These are phyloP conservation scores for Parietaria judaica DNA, from an alignment of 306 rosid species.

Conservation along the genomic window DNA sequence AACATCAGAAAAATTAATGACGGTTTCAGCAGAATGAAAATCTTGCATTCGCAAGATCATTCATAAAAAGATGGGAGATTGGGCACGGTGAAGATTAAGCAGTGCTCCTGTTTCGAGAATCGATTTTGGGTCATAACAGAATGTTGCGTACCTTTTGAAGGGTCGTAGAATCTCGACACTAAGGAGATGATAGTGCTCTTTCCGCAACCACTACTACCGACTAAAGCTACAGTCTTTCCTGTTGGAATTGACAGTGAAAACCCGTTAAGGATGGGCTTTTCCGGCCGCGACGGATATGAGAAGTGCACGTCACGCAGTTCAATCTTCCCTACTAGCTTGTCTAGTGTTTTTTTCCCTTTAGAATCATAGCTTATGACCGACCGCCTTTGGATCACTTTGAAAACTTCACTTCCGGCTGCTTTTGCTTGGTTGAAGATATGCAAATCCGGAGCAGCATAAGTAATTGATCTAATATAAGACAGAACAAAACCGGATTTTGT, in stretches of 20 bases:
- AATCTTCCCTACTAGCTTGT: conserved; percentile 41
- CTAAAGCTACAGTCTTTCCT: conserved; percentile 69
- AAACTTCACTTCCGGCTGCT: conserved; percentile 81
- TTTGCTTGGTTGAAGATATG: conserved; percentile 83
- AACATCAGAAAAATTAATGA: no score
- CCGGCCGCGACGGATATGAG: conserved; percentile 70
- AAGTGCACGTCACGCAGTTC: conserved; percentile 47
- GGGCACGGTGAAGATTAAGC: no score
- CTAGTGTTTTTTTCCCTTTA: conserved; percentile 32
- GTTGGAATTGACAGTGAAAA: conserved; percentile 68
- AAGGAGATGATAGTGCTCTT: conserved; percentile 84
- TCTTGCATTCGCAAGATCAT: no score
- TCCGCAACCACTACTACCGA: conserved; percentile 94
- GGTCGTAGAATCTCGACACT: conserved; percentile 71
- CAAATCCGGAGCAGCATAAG: conserved; percentile 89
- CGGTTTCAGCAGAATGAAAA: no score
- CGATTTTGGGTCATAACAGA: no score
- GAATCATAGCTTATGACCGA: conserved; percentile 42
- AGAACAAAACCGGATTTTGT: neutral
- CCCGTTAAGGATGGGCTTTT: conserved; percentile 52
- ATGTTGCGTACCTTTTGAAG: conserved; percentile 35
- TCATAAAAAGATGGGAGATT: no score
- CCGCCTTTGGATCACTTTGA: conserved; percentile 66
- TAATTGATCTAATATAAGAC: conserved; percentile 53
- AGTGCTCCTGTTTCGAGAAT: no score